These are phyloP conservation scores for Talaromyces sp. DNA, from an alignment of 2,329 filamentous ascomycete species.

Conservation along the genomic window DNA sequence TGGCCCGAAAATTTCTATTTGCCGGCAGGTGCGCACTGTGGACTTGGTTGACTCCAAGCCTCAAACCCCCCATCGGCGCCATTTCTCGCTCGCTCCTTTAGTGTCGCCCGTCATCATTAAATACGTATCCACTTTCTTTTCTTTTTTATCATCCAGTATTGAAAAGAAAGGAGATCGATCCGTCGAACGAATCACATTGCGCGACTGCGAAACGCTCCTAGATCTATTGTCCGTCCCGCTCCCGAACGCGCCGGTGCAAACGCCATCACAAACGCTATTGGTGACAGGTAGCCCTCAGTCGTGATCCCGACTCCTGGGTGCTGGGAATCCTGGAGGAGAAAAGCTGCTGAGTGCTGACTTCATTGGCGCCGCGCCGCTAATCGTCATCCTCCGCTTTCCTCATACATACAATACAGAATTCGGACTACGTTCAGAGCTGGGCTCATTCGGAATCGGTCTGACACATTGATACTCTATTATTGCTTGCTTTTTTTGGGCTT, in stretches of 20 bases:
- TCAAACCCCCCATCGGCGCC: background rate
- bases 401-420: background rate
- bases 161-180: background rate
- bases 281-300: background rate
- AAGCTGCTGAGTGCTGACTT: too few relatives aligned
- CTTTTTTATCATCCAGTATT: background rate
- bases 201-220: conserved; percentile 5
- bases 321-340: conserved; percentile 13
- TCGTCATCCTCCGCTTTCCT: conserved; percentile 4
- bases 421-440: background rate
- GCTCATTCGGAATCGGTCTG: conserved; percentile 3
- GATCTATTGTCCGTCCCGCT: background rate
- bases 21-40: background rate
- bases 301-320: conserved; percentile 9
- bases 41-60: background rate
- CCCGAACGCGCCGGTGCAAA: conserved; percentile 1
- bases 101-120: background rate
- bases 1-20: background rate
- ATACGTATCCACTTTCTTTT: background rate
- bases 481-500: conserved; percentile 1
- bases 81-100: background rate
- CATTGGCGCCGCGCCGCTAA: background rate
- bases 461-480: conserved; percentile 1
- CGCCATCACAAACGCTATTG: background rate
- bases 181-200: background rate